Evolutionary conservation across 2,329 filamentous ascomycete genomes (phyloP).

Genomic region (Teratosphaeria epicoccoides): DNA sequence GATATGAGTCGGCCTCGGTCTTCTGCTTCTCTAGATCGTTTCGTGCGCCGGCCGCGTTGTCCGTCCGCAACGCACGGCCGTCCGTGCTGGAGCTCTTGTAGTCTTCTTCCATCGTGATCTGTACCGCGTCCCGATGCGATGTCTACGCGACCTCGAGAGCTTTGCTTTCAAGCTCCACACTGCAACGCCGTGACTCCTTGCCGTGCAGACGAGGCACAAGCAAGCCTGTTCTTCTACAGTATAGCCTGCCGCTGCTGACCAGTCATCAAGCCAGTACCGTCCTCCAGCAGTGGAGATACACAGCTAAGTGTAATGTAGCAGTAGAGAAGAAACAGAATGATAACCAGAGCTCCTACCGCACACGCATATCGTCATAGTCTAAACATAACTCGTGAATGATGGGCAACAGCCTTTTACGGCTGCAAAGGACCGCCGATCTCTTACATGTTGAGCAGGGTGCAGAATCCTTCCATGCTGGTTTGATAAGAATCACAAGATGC

Average conservation of each 20-base stretch:
- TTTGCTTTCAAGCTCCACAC: no score
- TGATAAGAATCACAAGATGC: background rate
- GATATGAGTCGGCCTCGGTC: background rate
- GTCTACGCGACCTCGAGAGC: background rate
- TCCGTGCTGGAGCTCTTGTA: background rate
- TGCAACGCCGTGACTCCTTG: no score
- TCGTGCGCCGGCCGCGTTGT: background rate
- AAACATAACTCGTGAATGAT: background rate
- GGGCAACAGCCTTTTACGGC: background rate
- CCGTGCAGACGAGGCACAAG: background rate
- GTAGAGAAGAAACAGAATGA: background rate
- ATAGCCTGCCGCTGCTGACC: background rate
- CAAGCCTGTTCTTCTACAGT: background rate
- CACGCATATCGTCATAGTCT: background rate
- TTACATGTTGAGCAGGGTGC: background rate
- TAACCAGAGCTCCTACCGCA: background rate
- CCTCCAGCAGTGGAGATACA: background rate
- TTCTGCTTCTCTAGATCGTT: constrained; percentile 3
- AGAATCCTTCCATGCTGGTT: background rate
- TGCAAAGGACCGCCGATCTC: background rate
- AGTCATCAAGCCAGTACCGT: background rate
- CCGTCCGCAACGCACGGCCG: background rate
- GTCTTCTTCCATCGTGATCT: background rate
- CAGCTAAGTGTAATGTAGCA: background rate
- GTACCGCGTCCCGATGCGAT: no score